Conservation (phyloP, 495 filamentous ascomycete species). For the Aspergillus heteromorphus region DNA sequence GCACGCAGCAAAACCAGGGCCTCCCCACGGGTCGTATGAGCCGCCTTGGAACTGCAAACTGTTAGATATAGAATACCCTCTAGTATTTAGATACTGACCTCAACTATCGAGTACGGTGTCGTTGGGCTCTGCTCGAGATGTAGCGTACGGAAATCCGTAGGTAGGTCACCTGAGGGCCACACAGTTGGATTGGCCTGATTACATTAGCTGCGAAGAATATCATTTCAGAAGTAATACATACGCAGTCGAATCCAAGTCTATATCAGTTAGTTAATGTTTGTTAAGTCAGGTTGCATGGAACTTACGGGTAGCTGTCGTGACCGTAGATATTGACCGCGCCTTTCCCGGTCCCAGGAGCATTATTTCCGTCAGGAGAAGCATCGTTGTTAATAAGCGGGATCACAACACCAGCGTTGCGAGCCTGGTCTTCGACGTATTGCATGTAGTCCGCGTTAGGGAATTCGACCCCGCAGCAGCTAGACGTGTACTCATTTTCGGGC, state of each 20-base stretch:
- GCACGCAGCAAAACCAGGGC: constrained; percentile 60
- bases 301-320: constrained; percentile 62
- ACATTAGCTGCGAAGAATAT: constrained; percentile 4
- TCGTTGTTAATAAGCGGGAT: constrained; percentile 77
- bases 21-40: constrained; percentile 73
- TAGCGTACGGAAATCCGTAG: constrained; percentile 37
- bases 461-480: constrained; percentile 31
- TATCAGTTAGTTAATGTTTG: constrained; percentile 5
- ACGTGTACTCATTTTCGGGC: constrained; percentile 72
- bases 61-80: constrained; percentile 6
- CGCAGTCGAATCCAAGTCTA: constrained; percentile 57
- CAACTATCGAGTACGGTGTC: constrained; percentile 64
- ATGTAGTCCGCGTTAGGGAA: constrained; percentile 63
- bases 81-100: constrained; percentile 30
- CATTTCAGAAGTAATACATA: constrained; percentile 8
- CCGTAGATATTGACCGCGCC: constrained; percentile 75
- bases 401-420: constrained; percentile 61
- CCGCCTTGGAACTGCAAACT: constrained; percentile 61
- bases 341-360: constrained; percentile 58
- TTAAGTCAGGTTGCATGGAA: neutral
- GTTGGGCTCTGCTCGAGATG: constrained; percentile 57
- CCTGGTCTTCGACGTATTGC: constrained; percentile 62
- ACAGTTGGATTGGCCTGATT: constrained; percentile 37
- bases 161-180: constrained; percentile 45
- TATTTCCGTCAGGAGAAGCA: constrained; percentile 51